Conservation (phyloP, 192 early-diverging fungal species). For the Dispira simplex region DNA sequence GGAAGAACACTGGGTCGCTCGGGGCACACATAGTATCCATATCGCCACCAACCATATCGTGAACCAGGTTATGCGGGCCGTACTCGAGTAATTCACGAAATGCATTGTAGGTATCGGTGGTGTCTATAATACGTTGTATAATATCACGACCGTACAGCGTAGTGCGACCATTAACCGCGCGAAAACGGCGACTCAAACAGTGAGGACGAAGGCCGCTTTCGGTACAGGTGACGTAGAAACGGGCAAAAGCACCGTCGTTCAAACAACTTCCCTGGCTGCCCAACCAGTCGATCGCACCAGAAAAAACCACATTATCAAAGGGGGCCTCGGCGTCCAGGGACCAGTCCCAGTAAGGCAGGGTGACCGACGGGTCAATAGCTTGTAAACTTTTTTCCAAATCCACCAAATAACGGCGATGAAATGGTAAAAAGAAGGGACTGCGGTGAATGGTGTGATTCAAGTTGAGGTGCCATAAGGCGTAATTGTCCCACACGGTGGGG, state of each 20-base stretch:
- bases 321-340: conserved; percentile 25
- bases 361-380: conserved; percentile 23
- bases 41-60: conserved; percentile 25
- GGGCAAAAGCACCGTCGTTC: conserved; percentile 21
- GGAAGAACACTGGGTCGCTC: conserved; percentile 30
- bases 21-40: conserved; percentile 27
- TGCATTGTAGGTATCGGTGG: conserved; percentile 17
- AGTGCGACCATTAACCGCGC: conserved; percentile 18
- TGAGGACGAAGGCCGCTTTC: conserved; percentile 17
- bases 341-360: conserved; percentile 30
- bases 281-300: conserved; percentile 20
- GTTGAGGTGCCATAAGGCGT: conserved; percentile 22
- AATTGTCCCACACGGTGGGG: conserved; percentile 15
- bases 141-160: conserved; percentile 26
- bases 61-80: conserved; percentile 27
- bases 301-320: conserved; percentile 17
- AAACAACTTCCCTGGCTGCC: conserved; percentile 15
- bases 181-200: conserved; percentile 25
- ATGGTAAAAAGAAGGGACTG: conserved; percentile 28
- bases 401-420: conserved; percentile 28
- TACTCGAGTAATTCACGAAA: conserved; percentile 32
- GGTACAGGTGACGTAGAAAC: conserved; percentile 7
- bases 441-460: conserved; percentile 23
- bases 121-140: conserved; percentile 23
- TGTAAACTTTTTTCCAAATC: conserved; percentile 27